These are phyloP conservation scores for Epichloe uncinata DNA, from an alignment of 2,329 filamentous ascomycete genomes.

Conservation along the genomic window DNA sequence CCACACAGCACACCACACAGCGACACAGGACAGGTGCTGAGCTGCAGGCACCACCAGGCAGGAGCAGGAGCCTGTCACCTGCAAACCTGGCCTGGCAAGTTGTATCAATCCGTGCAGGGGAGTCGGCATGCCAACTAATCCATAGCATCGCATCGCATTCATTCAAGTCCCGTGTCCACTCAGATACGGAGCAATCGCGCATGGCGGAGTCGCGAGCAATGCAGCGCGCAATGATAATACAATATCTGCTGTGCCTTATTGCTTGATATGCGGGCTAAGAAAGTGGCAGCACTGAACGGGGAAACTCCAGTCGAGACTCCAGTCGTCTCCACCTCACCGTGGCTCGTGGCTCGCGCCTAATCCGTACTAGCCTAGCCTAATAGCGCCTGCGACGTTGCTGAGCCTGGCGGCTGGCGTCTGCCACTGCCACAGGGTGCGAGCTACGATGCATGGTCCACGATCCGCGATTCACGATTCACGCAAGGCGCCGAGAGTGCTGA, in stretches of 20 bases:
- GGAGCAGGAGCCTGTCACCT: background rate
- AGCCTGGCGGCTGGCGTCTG: slow-evolving; percentile 2
- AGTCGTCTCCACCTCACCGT: background rate
- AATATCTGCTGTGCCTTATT: no score
- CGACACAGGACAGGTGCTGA: background rate
- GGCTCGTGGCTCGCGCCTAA: background rate
- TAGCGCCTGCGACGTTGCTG: slow-evolving; percentile 8
- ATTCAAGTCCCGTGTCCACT: no score
- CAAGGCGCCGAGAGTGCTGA: no score
- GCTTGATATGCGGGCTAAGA: background rate
- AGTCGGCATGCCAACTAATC: no score
- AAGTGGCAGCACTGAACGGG: background rate
- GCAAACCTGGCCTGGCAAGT: no score
- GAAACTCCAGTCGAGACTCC: background rate
- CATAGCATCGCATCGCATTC: no score
- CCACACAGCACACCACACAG: background rate
- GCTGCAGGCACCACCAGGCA: background rate
- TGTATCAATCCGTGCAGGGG: no score
- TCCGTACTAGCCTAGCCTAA: no score
- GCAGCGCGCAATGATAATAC: background rate
- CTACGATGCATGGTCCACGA: background rate
- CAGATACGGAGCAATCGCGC: background rate
- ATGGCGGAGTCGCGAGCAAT: background rate
- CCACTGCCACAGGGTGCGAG: background rate
- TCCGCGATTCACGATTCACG: background rate